These are phyloP conservation scores for Debaryomycetaceae sp. DNA, from an alignment of 1,139 yeast species.

Conservation along the genomic window DNA sequence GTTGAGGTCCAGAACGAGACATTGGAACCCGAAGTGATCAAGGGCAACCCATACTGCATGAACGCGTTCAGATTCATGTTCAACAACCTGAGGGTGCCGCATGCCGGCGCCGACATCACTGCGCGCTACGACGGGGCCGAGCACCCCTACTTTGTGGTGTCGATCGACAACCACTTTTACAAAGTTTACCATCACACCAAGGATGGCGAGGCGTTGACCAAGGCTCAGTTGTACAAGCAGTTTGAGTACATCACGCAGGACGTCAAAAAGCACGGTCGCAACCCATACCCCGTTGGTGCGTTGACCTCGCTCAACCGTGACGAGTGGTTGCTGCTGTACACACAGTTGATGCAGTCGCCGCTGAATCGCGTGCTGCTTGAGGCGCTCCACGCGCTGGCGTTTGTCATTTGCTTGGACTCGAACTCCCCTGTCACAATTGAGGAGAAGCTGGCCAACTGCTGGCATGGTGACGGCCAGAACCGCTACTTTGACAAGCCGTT, in stretches of 20 bases:
- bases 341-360: constrained; percentile 52
- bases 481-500: constrained; percentile 91
- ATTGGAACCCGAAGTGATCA: constrained; percentile 75
- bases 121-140: constrained; percentile 44
- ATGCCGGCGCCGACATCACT: constrained; percentile 54
- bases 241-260: constrained; percentile 52
- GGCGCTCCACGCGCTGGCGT: constrained; percentile 73
- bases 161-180: constrained; percentile 76
- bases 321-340: constrained; percentile 64
- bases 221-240: constrained; percentile 63
- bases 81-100: constrained; percentile 82
- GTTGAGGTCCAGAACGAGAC: constrained; percentile 53
- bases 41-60: constrained; percentile 86
- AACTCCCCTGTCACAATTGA: constrained; percentile 72
- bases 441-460: constrained; percentile 79
- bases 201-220: constrained; percentile 52
- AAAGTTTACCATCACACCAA: constrained; percentile 66
- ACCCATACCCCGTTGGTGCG: constrained; percentile 66
- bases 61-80: constrained; percentile 90
- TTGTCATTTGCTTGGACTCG: constrained; percentile 76
- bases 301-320: constrained; percentile 86
- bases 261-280: constrained; percentile 36
- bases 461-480: constrained; percentile 95
- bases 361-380: constrained; percentile 57
- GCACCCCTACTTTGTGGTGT: constrained; percentile 69